Percentiles rank a stretch among this genome's conserved stretches.
These are phyloP conservation scores for Cymbopogon citratus DNA, from an alignment of 176 grass and related monocot species.

Conservation along the genomic window DNA sequence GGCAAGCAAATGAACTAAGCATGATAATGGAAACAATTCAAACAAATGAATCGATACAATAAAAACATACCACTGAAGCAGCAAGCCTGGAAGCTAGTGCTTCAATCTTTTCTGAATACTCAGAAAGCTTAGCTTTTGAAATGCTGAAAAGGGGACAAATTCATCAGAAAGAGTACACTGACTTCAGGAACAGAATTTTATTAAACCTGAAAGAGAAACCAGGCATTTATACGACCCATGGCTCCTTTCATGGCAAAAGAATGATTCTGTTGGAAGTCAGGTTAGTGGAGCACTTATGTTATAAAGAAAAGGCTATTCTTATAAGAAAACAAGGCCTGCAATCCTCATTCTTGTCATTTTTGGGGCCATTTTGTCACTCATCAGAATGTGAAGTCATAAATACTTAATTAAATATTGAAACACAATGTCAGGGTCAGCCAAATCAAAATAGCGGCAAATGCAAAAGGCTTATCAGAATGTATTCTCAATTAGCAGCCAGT, in stretches of 20 bases:
- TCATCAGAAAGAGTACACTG: background rate
- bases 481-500: background rate
- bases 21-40: background rate
- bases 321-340: too few species aligned
- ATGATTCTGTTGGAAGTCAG: too few species aligned
- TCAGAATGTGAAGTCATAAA: background rate
- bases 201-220: background rate
- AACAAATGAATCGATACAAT: background rate
- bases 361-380: too few species aligned
- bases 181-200: constrained; percentile 5
- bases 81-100: constrained; percentile 62
- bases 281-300: too few species aligned
- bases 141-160: constrained; percentile 35
- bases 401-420: background rate
- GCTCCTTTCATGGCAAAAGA: too few species aligned
- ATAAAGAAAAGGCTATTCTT: too few species aligned
- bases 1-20: background rate
- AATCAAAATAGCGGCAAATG: background rate
- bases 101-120: constrained; percentile 96
- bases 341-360: too few species aligned
- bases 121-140: constrained; percentile 80
- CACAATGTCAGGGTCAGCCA: background rate
- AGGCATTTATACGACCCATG: too few species aligned
- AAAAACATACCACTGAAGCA: constrained; percentile 33
- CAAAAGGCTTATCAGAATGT: background rate